A percentile compares a stretch with the other conserved stretches of the same genome.
phyloP scores from a whole-genome alignment of 345 rosid species.

The Corchorus capsularis region DNA sequence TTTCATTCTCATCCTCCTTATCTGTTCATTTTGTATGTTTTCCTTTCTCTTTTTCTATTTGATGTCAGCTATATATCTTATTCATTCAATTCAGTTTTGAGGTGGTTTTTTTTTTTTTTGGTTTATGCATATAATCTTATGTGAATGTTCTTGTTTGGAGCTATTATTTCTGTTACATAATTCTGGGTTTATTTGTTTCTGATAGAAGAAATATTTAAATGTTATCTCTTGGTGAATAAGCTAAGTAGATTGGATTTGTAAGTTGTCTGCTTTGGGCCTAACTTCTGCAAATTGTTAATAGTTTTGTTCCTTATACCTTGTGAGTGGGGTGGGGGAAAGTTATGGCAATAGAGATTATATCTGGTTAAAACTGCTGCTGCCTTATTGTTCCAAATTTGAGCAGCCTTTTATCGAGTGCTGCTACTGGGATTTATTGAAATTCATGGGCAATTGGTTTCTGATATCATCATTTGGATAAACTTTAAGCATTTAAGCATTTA shows the following conservation, averaged over 20 bases:
- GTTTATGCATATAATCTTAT: neutral
- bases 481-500: slow-evolving; percentile 1
- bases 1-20: neutral
- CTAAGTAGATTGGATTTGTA: neutral
- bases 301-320: neutral
- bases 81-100: neutral
- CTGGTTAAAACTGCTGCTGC: neutral
- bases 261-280: neutral
- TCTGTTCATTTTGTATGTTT: neutral
- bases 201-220: neutral
- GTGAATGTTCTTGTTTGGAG: neutral
- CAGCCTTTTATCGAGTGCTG: neutral
- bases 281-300: neutral
- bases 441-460: neutral
- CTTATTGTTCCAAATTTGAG: slow-evolving; percentile 10
- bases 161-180: neutral
- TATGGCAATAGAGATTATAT: neutral
- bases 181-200: neutral
- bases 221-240: neutral
- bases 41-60: neutral
- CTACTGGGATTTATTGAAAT: neutral
- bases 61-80: neutral
- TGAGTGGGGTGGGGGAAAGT: neutral
- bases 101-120: neutral
- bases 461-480: neutral